Conservation (phyloP, 75 land plant species). For the Pinus albicaulis region DNA sequence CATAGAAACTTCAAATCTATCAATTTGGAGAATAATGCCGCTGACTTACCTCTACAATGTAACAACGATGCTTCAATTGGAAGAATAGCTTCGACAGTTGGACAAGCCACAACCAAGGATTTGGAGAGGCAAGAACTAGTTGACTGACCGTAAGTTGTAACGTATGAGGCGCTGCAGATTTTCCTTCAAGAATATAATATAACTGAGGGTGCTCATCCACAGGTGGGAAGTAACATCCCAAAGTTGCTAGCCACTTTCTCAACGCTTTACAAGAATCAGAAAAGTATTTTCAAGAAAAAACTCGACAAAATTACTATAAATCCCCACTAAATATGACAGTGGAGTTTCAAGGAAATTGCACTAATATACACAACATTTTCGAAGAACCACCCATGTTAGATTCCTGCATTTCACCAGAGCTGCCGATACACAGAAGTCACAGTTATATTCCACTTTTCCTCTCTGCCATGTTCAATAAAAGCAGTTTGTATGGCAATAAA, state of each 20-base stretch:
- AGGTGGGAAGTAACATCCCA: background rate
- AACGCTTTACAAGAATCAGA: background rate
- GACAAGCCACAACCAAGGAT: constrained; percentile 6
- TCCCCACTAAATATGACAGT: background rate
- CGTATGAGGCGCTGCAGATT: constrained; percentile 6
- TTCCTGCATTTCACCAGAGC: background rate
- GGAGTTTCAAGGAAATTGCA: background rate
- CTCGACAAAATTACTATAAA: background rate
- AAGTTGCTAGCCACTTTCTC: background rate
- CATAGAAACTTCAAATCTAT: background rate
- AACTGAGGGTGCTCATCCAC: background rate
- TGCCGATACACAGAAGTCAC: background rate
- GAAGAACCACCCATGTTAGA: constrained; percentile 7
- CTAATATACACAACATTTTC: constrained; percentile 5
- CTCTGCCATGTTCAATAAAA: background rate
- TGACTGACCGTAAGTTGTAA: background rate
- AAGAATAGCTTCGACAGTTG: constrained; percentile 1
- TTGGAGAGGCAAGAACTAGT: background rate
- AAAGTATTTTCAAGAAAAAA: background rate
- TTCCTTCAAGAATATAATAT: too few relatives aligned
- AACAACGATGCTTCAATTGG: background rate
- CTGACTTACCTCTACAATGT: background rate
- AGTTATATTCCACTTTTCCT: background rate
- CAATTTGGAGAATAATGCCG: background rate
- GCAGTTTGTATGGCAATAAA: background rate